A percentile compares a stretch with the other conserved stretches of the same genome.
These are phyloP conservation scores for Penicillium cataractarum DNA, from an alignment of 495 filamentous ascomycete species.

Conservation along the genomic window DNA sequence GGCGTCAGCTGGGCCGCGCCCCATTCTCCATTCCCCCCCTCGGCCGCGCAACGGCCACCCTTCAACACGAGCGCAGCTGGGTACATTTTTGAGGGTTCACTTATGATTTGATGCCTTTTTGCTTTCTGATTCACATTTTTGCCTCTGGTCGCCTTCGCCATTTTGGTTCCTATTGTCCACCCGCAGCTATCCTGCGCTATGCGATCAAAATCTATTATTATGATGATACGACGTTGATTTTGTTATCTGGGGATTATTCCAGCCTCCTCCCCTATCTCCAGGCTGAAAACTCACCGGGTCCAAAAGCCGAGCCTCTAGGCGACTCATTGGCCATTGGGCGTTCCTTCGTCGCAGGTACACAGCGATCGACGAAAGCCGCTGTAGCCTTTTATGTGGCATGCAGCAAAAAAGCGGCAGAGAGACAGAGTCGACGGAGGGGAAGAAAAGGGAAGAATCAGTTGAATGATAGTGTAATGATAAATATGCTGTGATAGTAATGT, in stretches of 20 bases:
- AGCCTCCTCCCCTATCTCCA: neutral
- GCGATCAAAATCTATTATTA: neutral
- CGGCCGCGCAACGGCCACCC: neutral
- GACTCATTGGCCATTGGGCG: conserved; percentile 4
- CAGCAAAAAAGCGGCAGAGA: conserved; percentile 17
- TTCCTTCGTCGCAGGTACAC: conserved; percentile 20
- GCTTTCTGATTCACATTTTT: neutral
- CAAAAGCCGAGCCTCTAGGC: neutral
- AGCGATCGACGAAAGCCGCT: conserved; percentile 17
- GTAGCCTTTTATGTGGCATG: conserved; percentile 17
- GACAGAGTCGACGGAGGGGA: neutral
- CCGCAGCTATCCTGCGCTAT: neutral
- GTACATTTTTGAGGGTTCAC: neutral
- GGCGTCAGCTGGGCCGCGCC: conserved; percentile 12
- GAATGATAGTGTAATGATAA: neutral
- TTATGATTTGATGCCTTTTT: neutral
- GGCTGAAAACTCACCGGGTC: neutral
- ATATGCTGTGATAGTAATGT: too few relatives aligned
- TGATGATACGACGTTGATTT: conserved; percentile 3
- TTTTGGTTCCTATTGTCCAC: neutral
- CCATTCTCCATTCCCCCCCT: neutral
- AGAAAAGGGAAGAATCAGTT: neutral
- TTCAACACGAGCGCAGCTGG: conserved; percentile 3
- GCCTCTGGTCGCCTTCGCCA: neutral
- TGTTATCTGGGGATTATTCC: neutral